Conservation (phyloP, 768 basidiomycete species). For the Boletus tylopilopsis region DNA sequence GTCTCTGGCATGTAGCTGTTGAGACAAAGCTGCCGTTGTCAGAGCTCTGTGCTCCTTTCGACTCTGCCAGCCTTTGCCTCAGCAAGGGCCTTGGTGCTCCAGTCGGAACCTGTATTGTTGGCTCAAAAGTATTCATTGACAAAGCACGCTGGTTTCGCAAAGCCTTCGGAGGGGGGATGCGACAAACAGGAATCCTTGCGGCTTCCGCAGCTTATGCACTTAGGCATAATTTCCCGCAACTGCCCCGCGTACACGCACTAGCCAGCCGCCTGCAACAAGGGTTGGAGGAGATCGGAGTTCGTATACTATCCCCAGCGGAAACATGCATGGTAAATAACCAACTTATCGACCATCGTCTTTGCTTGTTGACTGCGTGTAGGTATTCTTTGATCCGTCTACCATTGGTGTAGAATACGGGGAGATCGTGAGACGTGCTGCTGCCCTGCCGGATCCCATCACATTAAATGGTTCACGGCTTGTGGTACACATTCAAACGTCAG, state of each 20-base stretch:
- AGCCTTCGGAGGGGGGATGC: constrained; percentile 92
- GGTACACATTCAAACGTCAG: constrained; percentile 82
- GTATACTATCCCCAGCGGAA: constrained; percentile 70
- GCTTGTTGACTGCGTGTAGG: constrained; percentile 36
- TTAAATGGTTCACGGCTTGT: constrained; percentile 78
- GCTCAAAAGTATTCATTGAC: constrained; percentile 69
- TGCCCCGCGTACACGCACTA: constrained; percentile 74
- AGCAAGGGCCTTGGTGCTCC: constrained; percentile 96
- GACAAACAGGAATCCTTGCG: constrained; percentile 85
- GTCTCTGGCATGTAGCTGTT: constrained; percentile 93
- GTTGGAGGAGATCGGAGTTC: constrained; percentile 68
- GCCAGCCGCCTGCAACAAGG: constrained; percentile 65
- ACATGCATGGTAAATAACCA: constrained; percentile 80
- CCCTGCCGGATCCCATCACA: constrained; percentile 65
- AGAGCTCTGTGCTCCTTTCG: constrained; percentile 84
- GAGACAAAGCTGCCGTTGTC: constrained; percentile 64
- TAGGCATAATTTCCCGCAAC: constrained; percentile 73
- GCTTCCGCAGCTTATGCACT: constrained; percentile 85
- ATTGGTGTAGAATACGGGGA: constrained; percentile 68
- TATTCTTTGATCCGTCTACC: constrained; percentile 77
- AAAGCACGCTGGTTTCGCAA: constrained; percentile 89
- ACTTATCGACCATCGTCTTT: neutral
- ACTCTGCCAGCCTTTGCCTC: constrained; percentile 89
- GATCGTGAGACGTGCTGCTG: constrained; percentile 56
- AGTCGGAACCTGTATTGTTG: constrained; percentile 80